Conservation (phyloP, 148 eudicot genomes). For the Tetragonia tetragonoides region DNA sequence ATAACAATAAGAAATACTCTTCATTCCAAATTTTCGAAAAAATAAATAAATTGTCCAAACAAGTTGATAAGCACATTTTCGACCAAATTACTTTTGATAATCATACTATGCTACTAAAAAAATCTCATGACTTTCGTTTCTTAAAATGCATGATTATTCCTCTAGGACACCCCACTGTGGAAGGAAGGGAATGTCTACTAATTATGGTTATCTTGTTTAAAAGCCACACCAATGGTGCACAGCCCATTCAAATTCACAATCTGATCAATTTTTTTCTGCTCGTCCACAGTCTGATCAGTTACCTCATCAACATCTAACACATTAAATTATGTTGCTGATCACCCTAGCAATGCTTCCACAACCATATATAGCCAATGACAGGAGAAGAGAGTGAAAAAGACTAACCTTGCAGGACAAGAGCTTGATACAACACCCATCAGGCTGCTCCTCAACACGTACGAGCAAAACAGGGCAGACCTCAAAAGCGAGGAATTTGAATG, state of each 20-base stretch:
- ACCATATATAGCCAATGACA: background rate
- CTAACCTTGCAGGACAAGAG: slow-evolving; percentile 81
- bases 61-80: too few species aligned
- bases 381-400: background rate
- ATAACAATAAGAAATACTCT: slow-evolving; percentile 11
- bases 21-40: background rate
- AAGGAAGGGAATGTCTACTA: too few species aligned
- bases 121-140: too few species aligned
- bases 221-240: too few species aligned
- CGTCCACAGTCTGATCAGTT: background rate
- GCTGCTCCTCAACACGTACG: slow-evolving; percentile 73
- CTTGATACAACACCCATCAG: slow-evolving; percentile 71
- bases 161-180: too few species aligned
- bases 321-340: background rate
- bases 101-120: too few species aligned
- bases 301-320: background rate
- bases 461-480: slow-evolving; percentile 92
- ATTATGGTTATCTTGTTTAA: too few species aligned
- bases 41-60: too few species aligned
- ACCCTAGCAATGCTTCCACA: background rate
- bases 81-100: too few species aligned
- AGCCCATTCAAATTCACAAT: background rate
- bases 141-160: too few species aligned
- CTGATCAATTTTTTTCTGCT: too few species aligned
- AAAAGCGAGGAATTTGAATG: slow-evolving; percentile 73